Conservation (phyloP, 352 stramenopile genomes). For the Phytophthora brassicae region DNA sequence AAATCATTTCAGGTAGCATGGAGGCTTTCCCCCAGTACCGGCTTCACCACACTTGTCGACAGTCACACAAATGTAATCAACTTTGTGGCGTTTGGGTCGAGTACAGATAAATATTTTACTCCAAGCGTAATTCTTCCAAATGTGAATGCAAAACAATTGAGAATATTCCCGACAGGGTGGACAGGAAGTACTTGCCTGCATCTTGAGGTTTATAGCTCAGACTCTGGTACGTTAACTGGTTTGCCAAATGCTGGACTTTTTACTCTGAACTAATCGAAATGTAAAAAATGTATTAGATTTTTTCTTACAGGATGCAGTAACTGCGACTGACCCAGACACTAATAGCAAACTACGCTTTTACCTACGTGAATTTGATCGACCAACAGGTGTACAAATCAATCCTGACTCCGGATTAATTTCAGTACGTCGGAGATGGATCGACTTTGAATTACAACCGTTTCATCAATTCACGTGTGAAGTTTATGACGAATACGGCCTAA, state of each 20-base stretch:
- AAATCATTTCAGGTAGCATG: conserved; percentile 18
- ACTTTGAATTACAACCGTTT: conserved; percentile 26
- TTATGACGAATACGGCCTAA: conserved; percentile 24
- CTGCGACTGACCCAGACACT: conserved; percentile 16
- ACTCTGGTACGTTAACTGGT: conserved; percentile 32
- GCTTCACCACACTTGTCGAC: conserved; percentile 7
- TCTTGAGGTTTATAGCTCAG: conserved; percentile 50
- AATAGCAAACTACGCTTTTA: conserved; percentile 20
- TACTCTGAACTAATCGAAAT: too few relatives aligned
- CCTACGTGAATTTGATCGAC: conserved; percentile 22
- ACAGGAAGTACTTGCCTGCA: conserved; percentile 36
- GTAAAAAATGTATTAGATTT: too few relatives aligned
- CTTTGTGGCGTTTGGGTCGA: conserved; percentile 5
- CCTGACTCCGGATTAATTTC: conserved; percentile 21
- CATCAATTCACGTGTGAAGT: conserved; percentile 23
- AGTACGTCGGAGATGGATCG: conserved; percentile 32
- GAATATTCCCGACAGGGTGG: conserved; percentile 48
- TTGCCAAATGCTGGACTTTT: too few relatives aligned
- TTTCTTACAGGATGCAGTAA: conserved; percentile 1
- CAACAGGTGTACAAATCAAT: conserved; percentile 31
- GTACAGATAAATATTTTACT: neutral
- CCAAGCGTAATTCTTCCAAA: conserved; percentile 30
- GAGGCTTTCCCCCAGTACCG: conserved; percentile 2
- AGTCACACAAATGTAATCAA: neutral
- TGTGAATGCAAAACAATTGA: conserved; percentile 36